A percentile compares a stretch with the other conserved stretches of the same genome.
These are phyloP conservation scores for Moricandia arvensis DNA, from an alignment of 345 rosid species.

Conservation along the genomic window DNA sequence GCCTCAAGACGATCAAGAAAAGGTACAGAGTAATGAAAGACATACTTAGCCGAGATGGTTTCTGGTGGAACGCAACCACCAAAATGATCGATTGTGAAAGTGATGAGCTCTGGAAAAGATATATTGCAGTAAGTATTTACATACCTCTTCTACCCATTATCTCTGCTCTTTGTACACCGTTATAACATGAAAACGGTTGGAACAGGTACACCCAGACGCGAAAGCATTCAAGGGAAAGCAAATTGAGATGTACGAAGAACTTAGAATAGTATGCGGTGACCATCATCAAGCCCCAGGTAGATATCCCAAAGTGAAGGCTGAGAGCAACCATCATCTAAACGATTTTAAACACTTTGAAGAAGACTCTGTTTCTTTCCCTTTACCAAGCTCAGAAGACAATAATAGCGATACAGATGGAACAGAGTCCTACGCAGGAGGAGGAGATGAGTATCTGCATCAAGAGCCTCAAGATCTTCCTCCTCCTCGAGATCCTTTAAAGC, in stretches of 20 bases:
- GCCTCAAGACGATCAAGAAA: constrained; percentile 88
- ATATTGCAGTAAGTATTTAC: constrained; percentile 53
- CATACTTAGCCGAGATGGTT: constrained; percentile 72
- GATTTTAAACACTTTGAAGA: constrained; percentile 56
- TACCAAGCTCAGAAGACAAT: constrained; percentile 53
- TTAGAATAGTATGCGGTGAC: constrained; percentile 77
- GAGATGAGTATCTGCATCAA: constrained; percentile 51
- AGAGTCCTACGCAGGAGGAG: constrained; percentile 53
- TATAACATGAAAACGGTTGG: constrained; percentile 21
- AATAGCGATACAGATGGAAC: constrained; percentile 85
- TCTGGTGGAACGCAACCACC: constrained; percentile 69
- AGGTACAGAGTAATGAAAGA: constrained; percentile 75
- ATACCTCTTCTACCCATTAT: too few relatives aligned
- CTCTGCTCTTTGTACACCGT: background rate
- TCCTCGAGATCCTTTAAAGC: constrained; percentile 48
- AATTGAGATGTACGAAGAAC: constrained; percentile 84
- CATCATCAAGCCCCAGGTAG: constrained; percentile 72
- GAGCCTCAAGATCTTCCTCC: constrained; percentile 50
- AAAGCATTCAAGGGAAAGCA: constrained; percentile 76
- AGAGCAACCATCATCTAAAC: constrained; percentile 41
- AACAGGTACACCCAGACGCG: constrained; percentile 72
- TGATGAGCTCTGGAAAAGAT: constrained; percentile 85
- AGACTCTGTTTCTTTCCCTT: constrained; percentile 65
- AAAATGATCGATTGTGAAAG: constrained; percentile 66
- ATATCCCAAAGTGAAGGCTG: constrained; percentile 64